Evolutionary conservation across 495 filamentous ascomycete species (phyloP).

Genomic region (Penicillium samsonianum): DNA sequence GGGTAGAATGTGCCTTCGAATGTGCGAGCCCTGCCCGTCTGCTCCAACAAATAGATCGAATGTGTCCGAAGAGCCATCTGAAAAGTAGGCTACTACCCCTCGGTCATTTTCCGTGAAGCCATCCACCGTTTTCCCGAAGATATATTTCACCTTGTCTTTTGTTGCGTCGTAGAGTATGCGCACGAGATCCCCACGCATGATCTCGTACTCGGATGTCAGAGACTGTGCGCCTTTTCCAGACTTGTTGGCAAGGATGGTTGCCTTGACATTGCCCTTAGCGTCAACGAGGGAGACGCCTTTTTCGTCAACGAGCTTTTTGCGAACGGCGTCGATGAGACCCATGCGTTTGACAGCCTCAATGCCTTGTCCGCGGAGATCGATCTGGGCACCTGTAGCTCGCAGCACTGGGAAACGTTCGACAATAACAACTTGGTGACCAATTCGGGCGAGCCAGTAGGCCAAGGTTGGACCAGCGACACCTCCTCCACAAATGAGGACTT

Average conservation of each 20-base stretch:
- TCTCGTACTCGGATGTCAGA: conserved; percentile 48
- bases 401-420: conserved; percentile 44
- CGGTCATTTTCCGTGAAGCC: conserved; percentile 28
- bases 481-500: conserved; percentile 48
- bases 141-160: conserved; percentile 35
- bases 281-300: conserved; percentile 39
- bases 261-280: conserved; percentile 24
- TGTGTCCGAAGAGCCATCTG: conserved; percentile 33
- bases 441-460: conserved; percentile 40
- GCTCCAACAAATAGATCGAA: conserved; percentile 54
- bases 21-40: conserved; percentile 50
- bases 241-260: conserved; percentile 34
- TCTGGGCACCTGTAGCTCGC: conserved; percentile 36
- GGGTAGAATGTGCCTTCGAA: conserved; percentile 37
- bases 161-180: conserved; percentile 41
- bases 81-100: conserved; percentile 38
- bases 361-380: conserved; percentile 45
- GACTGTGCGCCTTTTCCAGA: conserved; percentile 33
- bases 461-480: conserved; percentile 36
- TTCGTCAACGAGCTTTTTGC: conserved; percentile 35
- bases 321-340: conserved; percentile 40
- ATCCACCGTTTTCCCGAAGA: conserved; percentile 38
- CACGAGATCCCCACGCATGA: conserved; percentile 48
- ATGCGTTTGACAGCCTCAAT: conserved; percentile 40
- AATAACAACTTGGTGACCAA: conserved; percentile 38